Evolutionary conservation across 2,329 filamentous ascomycete species (phyloP), one percentile per base, ranked within the genome.

Genomic region (Epichloe sibirici): DNA sequence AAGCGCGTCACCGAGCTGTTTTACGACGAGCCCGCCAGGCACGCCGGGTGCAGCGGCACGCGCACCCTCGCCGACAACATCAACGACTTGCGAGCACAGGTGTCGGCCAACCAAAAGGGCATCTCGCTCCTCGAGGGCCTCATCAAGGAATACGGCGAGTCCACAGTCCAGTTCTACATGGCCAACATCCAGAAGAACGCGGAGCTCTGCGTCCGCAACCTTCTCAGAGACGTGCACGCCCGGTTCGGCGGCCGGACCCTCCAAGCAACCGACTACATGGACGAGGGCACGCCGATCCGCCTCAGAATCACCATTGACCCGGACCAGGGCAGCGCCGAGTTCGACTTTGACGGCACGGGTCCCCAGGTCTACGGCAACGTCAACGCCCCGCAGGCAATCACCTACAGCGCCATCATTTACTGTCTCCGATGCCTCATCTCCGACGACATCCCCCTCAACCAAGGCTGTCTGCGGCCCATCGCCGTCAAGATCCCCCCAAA

Each of bases 341-440:
- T 93, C 59, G 86, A 93, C 63, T 93, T 93, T 65, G 75, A 73
- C 0, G 88, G 88, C 21, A 93, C 88, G 0, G 88, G 88, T 0
- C 82, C 85, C 0, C 86, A 93, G 66, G 85, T 89, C 1, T 88
- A 88, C 60, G 86, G 79, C 34, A 90, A 90, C 60, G 84, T 84
- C 66, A 93, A 93, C 61, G 87, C 88, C 0, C 88, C 88, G 0
- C 79, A 88, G 66, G 88, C 88, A 3, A 86, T 93, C 47, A 90
- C 86, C 0, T 89, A 87, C 69, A 86, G 81, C 6, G 88, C 88
- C n/a, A 90, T 91, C 58, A 91, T 93, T 57, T 93, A 93, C 72
- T 91, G 86, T 60, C 73, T 93, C 15, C 79, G 88, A 28, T 88
- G 83, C 60, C 74, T 93, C 52, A 90, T 93, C 57, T 84, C 79